Evolutionary conservation across 2,329 filamentous ascomycete species (phyloP), one percentile per base, ranked within the genome.

Genomic region (Cryphonectria nitschkei): DNA sequence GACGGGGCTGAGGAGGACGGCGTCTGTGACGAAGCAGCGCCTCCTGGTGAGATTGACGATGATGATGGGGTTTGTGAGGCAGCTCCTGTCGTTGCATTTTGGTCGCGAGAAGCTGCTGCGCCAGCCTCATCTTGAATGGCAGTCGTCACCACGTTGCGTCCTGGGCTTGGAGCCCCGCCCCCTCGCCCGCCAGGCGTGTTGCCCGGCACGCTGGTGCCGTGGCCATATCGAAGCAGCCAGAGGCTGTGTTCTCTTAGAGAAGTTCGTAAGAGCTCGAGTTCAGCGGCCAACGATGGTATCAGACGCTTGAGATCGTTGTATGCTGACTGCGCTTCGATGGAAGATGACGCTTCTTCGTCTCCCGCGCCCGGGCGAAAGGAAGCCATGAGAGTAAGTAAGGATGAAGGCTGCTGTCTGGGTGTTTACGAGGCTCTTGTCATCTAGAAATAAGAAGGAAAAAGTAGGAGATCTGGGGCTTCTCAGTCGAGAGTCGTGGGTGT

Each of bases 191-290:
- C 54, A 13, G 68, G 29, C 37, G 52, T 13, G 16, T 67, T 60
- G 1, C 64, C 67, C 16, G 71, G 70, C 1, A 69, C 63, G 66
- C 64, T 67, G 56, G 65, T 70, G 52, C 65, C 67, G 43, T 76
- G 76, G 67, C 75, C 76, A 46, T 77, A 77, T 0, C 75, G 73
- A 68, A 77, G 76, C 29, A 78, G 74, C 77, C 77, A 78, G 7
- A 78, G 74, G 60, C 77, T 77, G 74, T 78, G 77, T 62, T 78
- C 77, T n/a, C 77, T 75, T 41, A 78, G 70, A 1, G 77, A 75
- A 13, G 76, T 76, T 32, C 77, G 74, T 61, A 78, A 74, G 22
- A 76, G 74, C 67, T 78, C 77, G 34, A 78, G 72, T 72, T 78
- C 77, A 54, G 74, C 70, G 3, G 77, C 76, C 26, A 78, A 74